Percentiles rank a stretch among this genome's conserved stretches.
Evolutionary conservation across 1,284 basidiomycete species (phyloP).

Genomic region (Coniferiporia sulphurascens): DNA sequence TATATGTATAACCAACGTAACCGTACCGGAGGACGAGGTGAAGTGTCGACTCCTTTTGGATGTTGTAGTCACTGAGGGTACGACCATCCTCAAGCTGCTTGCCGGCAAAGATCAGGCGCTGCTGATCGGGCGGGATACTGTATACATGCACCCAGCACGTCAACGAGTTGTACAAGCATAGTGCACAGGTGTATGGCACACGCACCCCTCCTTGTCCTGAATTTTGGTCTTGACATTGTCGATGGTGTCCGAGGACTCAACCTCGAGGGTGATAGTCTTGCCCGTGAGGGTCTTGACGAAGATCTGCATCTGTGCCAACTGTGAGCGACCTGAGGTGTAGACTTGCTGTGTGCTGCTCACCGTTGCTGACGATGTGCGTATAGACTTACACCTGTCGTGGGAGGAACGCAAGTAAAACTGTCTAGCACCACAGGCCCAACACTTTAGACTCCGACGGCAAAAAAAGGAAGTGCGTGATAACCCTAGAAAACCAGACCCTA

Average conservation of each 20-base stretch:
- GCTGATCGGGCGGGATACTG: conserved; percentile 90
- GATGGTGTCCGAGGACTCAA: conserved; percentile 94
- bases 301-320: conserved; percentile 70
- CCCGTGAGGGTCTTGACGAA: conserved; percentile 96
- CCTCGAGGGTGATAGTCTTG: conserved; percentile 98
- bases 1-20: not conserved
- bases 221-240: conserved; percentile 93
- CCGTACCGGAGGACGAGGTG: conserved; percentile 91
- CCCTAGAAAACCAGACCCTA: not conserved
- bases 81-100: conserved; percentile 97
- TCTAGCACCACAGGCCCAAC: not conserved
- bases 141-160: not conserved
- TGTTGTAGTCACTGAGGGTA: conserved; percentile 94
- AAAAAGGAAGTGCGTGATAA: not conserved
- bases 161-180: not conserved
- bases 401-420: not conserved
- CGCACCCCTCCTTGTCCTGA: conserved; percentile 87
- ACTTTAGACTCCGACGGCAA: not conserved
- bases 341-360: not conserved
- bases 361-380: not conserved
- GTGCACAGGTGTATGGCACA: not conserved
- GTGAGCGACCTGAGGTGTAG: not conserved
- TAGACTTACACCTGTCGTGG: not conserved
- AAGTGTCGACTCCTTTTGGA: conserved; percentile 98
- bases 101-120: conserved; percentile 91